A percentile compares a stretch with the other conserved stretches of the same genome.
Conservation (phyloP, 306 rosid species). For the Inga leiocalycina region DNA sequence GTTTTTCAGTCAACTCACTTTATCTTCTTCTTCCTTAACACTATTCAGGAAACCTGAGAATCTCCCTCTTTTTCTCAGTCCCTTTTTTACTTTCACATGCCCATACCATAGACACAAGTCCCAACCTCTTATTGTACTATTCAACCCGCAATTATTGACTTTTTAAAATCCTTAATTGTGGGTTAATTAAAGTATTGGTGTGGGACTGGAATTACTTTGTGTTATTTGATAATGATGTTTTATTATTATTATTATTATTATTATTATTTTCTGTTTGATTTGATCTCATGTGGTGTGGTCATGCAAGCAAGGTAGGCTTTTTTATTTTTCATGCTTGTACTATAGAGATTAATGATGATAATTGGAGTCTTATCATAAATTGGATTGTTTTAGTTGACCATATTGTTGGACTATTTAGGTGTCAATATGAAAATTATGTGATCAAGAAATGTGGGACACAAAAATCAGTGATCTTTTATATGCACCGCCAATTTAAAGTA, state of each 20-base stretch:
- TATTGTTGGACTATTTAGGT: neutral
- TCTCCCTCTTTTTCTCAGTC: neutral
- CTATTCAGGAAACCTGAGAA: conserved; percentile 32
- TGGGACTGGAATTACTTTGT: neutral
- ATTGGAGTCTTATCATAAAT: conserved; percentile 26
- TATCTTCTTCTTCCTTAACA: conserved; percentile 26
- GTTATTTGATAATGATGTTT: neutral
- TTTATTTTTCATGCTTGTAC: neutral
- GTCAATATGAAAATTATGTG: conserved; percentile 21
- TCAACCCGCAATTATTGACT: neutral
- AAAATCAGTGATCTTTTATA: neutral
- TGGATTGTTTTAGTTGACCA: conserved; percentile 27
- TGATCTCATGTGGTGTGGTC: neutral
- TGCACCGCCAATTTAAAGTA: conserved; percentile 10
- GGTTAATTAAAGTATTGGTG: neutral
- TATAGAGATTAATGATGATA: conserved; percentile 24
- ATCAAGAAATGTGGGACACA: conserved; percentile 11
- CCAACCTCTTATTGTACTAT: neutral
- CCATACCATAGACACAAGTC: neutral
- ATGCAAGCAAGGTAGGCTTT: neutral
- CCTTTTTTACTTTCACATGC: neutral
- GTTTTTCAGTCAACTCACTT: conserved; percentile 23
- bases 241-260: too few species aligned
- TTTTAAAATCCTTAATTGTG: neutral
- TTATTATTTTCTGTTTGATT: neutral